Percentiles rank a stretch among this genome's conserved stretches.
Evolutionary conservation across 2,329 filamentous ascomycete genomes (phyloP).

Genomic region (Xylaria sp.): DNA sequence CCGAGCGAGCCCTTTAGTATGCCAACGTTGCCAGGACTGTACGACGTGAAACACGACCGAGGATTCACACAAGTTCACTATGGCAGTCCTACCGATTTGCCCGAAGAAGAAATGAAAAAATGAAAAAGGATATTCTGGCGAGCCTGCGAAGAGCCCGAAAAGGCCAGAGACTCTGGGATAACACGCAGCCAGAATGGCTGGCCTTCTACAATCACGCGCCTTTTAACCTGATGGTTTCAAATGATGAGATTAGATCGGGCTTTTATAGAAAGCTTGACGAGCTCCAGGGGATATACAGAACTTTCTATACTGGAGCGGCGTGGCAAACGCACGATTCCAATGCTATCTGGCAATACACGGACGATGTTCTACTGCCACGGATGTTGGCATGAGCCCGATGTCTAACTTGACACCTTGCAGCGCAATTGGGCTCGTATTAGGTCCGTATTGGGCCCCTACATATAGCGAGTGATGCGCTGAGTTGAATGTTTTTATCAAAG

Average conservation of each 20-base stretch:
- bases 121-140: slow-evolving; percentile 17
- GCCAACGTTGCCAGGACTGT: slow-evolving; percentile 12
- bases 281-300: slow-evolving; percentile 12
- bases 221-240: slow-evolving; percentile 27
- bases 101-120: slow-evolving; percentile 15
- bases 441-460: too few relatives aligned
- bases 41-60: not conserved
- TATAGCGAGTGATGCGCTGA: too few relatives aligned
- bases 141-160: not conserved
- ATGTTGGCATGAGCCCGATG: too few relatives aligned
- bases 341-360: not conserved
- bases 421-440: too few relatives aligned
- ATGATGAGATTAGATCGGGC: slow-evolving; percentile 16
- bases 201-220: slow-evolving; percentile 20
- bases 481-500: too few relatives aligned
- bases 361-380: too few relatives aligned
- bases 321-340: not conserved
- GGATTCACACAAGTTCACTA: slow-evolving; percentile 18
- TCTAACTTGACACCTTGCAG: too few relatives aligned
- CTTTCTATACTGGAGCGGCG: not conserved
- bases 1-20: slow-evolving; percentile 8
- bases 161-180: not conserved
- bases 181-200: slow-evolving; percentile 16
- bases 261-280: slow-evolving; percentile 15
- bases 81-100: slow-evolving; percentile 2